Conservation (phyloP, 2,329 filamentous ascomycete species). For the Berkeleyomyces basicola region DNA sequence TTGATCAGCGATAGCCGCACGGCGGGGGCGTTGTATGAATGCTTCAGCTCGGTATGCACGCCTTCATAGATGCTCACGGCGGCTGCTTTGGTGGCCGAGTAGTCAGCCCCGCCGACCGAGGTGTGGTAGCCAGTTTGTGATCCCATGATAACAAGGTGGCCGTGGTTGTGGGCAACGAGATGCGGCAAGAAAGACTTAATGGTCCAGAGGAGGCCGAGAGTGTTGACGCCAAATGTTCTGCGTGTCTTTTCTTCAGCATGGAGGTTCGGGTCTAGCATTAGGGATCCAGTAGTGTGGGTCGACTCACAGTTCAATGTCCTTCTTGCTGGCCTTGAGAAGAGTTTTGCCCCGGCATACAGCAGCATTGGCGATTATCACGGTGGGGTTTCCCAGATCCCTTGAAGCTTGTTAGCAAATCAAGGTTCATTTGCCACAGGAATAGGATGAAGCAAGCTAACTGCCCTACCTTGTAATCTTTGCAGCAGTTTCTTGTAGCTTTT, state of each 20-base stretch:
- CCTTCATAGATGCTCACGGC: constrained; percentile 44
- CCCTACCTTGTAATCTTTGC: constrained; percentile 21
- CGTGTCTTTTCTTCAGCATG: neutral
- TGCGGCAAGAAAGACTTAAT: constrained; percentile 38
- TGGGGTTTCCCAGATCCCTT: constrained; percentile 23
- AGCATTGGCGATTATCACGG: constrained; percentile 38
- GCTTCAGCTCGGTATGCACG: constrained; percentile 31
- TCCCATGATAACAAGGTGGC: constrained; percentile 43
- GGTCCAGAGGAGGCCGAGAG: constrained; percentile 39
- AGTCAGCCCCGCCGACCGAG: constrained; percentile 41
- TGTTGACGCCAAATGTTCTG: constrained; percentile 40
- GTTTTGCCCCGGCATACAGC: constrained; percentile 34
- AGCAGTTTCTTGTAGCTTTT: constrained; percentile 27
- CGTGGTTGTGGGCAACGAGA: constrained; percentile 38
- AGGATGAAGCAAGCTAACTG: neutral
- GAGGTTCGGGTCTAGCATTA: neutral
- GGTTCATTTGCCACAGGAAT: neutral
- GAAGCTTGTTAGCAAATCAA: neutral
- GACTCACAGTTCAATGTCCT: constrained; percentile 23
- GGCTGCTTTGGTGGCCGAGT: constrained; percentile 40
- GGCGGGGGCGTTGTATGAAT: constrained; percentile 35
- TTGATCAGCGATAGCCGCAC: constrained; percentile 24
- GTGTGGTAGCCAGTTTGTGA: constrained; percentile 34
- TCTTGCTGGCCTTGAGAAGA: constrained; percentile 31
- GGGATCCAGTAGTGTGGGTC: too few species aligned